Evolutionary conservation across 768 basidiomycete genomes (phyloP).

Genomic region (Lactarius hatsudake): DNA sequence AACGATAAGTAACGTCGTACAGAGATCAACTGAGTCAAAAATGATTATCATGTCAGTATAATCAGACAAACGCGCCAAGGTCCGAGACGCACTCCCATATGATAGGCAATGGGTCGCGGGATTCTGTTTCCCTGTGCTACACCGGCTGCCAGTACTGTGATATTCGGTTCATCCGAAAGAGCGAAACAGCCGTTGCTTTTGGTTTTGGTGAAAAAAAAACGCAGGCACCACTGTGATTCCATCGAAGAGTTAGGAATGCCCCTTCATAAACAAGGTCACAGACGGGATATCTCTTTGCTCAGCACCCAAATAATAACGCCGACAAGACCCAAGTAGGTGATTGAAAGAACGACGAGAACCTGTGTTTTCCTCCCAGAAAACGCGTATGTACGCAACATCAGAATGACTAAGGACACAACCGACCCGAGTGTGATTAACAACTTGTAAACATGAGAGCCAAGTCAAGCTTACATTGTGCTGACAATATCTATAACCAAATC

Average conservation of each 20-base stretch:
- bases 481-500: constrained; percentile 3
- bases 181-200: constrained; percentile 10
- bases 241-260: not conserved
- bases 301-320: constrained; percentile 14
- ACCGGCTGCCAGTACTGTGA: not conserved
- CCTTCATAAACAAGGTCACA: not conserved
- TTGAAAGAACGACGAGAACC: constrained; percentile 10
- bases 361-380: constrained; percentile 15
- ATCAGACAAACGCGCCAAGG: not conserved
- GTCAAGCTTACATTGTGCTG: constrained; percentile 17
- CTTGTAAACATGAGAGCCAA: not conserved
- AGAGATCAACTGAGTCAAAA: constrained; percentile 6
- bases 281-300: constrained; percentile 2
- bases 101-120: not conserved
- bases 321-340: constrained; percentile 7
- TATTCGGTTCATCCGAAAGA: not conserved
- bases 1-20: not conserved
- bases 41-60: not conserved
- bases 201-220: not conserved
- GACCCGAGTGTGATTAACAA: not conserved
- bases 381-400: constrained; percentile 26
- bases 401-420: constrained; percentile 15
- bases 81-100: constrained; percentile 16
- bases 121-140: not conserved
- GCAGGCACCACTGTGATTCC: constrained; percentile 5